Evolutionary conservation across 805 yeast species (phyloP).

Genomic region (Geotrichum ghanense): DNA sequence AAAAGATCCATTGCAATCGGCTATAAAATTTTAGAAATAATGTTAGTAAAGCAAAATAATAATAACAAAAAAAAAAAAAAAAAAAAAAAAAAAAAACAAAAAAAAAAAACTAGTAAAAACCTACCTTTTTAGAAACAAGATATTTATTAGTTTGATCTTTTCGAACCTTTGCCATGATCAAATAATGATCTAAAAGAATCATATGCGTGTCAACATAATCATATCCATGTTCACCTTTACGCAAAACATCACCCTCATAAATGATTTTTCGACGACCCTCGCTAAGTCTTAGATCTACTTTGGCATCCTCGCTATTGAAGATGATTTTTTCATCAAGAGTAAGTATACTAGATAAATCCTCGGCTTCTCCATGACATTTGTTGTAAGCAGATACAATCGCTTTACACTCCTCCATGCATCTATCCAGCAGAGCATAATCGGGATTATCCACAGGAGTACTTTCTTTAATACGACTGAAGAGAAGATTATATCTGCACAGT

Average conservation of each 20-base stretch:
- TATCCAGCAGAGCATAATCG: constrained; percentile 39
- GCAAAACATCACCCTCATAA: constrained; percentile 43
- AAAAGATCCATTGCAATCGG: constrained; percentile 38
- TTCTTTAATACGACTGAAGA: constrained; percentile 47
- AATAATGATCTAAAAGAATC: constrained; percentile 58
- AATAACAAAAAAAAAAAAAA: neutral
- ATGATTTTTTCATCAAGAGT: constrained; percentile 40
- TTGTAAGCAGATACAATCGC: constrained; percentile 49
- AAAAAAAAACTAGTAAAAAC: neutral
- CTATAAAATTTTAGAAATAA: constrained; percentile 6
- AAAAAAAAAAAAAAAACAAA: too few species aligned
- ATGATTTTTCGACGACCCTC: constrained; percentile 47
- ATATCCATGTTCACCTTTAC: constrained; percentile 55
- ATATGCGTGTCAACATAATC: constrained; percentile 41
- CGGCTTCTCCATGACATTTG: constrained; percentile 48
- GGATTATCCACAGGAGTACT: constrained; percentile 35
- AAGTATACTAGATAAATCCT: constrained; percentile 43
- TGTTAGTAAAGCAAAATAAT: too few species aligned
- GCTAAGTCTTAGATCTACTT: constrained; percentile 38
- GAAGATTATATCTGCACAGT: constrained; percentile 47
- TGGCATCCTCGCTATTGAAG: constrained; percentile 38
- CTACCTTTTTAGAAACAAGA: constrained; percentile 22
- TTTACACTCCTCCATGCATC: constrained; percentile 45
- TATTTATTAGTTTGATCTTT: constrained; percentile 24
- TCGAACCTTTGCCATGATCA: constrained; percentile 29